Conservation (phyloP, 768 basidiomycete genomes). For the Leccinum longicurvipes region DNA sequence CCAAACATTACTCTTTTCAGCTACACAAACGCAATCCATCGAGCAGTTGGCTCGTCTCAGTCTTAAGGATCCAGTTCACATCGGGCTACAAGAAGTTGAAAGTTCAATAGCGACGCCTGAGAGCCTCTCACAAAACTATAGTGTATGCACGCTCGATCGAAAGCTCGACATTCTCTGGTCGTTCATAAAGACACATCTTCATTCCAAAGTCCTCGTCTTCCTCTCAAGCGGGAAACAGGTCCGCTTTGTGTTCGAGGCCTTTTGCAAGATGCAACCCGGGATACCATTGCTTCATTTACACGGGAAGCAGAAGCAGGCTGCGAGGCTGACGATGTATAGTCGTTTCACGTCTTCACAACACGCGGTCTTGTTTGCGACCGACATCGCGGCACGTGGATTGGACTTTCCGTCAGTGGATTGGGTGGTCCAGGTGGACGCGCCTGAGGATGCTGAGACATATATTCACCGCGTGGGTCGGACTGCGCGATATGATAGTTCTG, state of each 20-base stretch:
- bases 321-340: conserved; percentile 77
- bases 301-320: conserved; percentile 95
- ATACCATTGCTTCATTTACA: conserved; percentile 90
- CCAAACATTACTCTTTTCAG: conserved; percentile 95
- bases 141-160: conserved; percentile 74
- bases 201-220: conserved; percentile 90
- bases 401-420: conserved; percentile 97
- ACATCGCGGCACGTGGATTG: conserved; percentile 92
- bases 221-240: conserved; percentile 96
- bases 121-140: conserved; percentile 85
- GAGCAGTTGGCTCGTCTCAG: conserved; percentile 86
- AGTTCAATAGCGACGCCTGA: conserved; percentile 57
- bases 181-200: conserved; percentile 92
- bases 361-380: conserved; percentile 90
- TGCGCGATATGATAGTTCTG: conserved; percentile 88
- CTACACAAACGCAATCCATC: conserved; percentile 91
- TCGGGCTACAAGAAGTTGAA: conserved; percentile 57
- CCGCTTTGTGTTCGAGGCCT: conserved; percentile 93
- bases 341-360: conserved; percentile 80
- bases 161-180: conserved; percentile 92
- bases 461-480: conserved; percentile 96
- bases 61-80: conserved; percentile 73
- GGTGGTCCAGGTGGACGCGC: conserved; percentile 94
- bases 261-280: conserved; percentile 94
- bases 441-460: conserved; percentile 96